Evolutionary conservation across 345 rosid genomes (phyloP), one percentile per base, ranked within the genome.

Genomic region (Ceriops decandra): DNA sequence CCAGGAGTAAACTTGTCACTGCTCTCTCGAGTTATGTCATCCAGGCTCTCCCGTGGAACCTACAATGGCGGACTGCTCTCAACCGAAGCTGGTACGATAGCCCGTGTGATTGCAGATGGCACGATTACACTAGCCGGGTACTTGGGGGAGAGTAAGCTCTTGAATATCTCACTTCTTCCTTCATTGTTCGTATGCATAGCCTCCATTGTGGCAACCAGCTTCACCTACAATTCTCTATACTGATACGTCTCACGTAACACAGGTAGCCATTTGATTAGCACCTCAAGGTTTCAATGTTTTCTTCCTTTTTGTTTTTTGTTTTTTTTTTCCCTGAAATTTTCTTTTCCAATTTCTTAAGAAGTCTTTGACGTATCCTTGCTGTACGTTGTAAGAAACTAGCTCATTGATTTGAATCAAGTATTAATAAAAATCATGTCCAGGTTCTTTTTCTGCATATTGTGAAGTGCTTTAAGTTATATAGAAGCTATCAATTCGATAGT

Each of bases 1-100:
- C 7, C 74, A 95, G 99, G 99, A 17, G 98, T 95, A 52, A 95
- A 92, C 77, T 79, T 95, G 68, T 84, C 99, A 3, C 84, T 95
- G 68, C 89, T 95, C 16, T 95, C 99, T 27, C 85, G 97, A 8
- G 99, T 95, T 35, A 92, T 95, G 99, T 92, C 99, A 11, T 90
- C 99, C 26, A 83, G 99, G 80, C 92, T 92, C 51, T 87, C 99
- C 0, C 87, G 90, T 1, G 98, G 99, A 80, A 95, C 99, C 22
- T 95, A 86, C 87, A 95, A 95, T 52, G 98, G 98, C 0, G 99
- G 99, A 21, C 74, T 95, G 35, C 85, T 95, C 1, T 95, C 98
- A 0, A 95, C 98, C 2, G 98, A 95, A 82, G 98, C 99, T 0
- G 98, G 99, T 46, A 95, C 98, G 0, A 78, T 95, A 52, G 99